Evolutionary conservation across 1,284 basidiomycete species (phyloP).

Genomic region (Exobasidium rhododendri): DNA sequence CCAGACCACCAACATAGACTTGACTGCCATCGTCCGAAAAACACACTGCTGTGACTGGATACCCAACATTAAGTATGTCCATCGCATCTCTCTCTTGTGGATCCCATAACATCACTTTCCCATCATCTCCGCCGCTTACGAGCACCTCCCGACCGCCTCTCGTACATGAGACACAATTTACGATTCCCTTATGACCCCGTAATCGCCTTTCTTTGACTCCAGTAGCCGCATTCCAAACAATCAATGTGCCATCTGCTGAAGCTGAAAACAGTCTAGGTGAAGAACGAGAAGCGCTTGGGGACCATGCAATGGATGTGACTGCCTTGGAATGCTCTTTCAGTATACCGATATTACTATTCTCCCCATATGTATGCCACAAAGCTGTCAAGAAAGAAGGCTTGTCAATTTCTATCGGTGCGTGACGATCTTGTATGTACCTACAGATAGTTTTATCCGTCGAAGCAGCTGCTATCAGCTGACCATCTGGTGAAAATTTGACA

Average conservation of each 20-base stretch:
- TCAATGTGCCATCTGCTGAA: slow-evolving; percentile 52
- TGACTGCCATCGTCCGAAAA: slow-evolving; percentile 51
- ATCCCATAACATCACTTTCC: slow-evolving; percentile 50
- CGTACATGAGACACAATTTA: slow-evolving; percentile 48
- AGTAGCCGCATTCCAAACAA: slow-evolving; percentile 39
- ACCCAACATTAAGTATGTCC: slow-evolving; percentile 45
- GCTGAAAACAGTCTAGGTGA: slow-evolving; percentile 37
- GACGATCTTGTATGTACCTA: slow-evolving; percentile 8
- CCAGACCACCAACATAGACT: slow-evolving; percentile 51
- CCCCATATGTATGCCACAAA: slow-evolving; percentile 49
- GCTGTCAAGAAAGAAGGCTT: slow-evolving; percentile 19
- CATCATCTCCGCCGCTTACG: slow-evolving; percentile 50
- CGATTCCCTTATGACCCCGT: slow-evolving; percentile 45
- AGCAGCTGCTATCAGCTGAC: slow-evolving; percentile 42
- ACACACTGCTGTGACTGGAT: slow-evolving; percentile 51
- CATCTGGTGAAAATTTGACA: slow-evolving; percentile 45
- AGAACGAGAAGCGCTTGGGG: slow-evolving; percentile 19
- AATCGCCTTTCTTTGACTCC: slow-evolving; percentile 46
- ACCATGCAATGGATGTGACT: slow-evolving; percentile 46
- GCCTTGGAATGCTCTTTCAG: slow-evolving; percentile 48
- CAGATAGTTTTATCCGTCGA: slow-evolving; percentile 45
- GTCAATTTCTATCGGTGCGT: not conserved
- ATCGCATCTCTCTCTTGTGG: slow-evolving; percentile 32
- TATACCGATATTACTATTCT: slow-evolving; percentile 46
- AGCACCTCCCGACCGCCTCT: slow-evolving; percentile 34